Evolutionary conservation across 2,329 filamentous ascomycete genomes (phyloP).

Genomic region (Sarocladiaceae sp.): DNA sequence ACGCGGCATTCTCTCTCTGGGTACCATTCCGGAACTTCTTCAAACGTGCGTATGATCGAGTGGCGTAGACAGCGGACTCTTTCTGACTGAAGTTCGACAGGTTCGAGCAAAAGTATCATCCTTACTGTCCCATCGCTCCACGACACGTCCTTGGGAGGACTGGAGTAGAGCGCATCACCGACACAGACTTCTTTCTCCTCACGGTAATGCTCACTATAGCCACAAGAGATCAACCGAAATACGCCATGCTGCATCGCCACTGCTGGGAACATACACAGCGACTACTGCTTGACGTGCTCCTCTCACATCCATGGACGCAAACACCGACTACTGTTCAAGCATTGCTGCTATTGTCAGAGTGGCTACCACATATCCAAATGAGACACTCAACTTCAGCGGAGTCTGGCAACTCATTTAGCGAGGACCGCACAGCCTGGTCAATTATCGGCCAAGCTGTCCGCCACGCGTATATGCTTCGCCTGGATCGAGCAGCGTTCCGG

Average conservation of each 20-base stretch:
- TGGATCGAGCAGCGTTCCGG: conserved; percentile 13
- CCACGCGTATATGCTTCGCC: conserved; percentile 13
- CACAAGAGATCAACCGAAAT: conserved; percentile 8
- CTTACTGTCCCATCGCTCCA: conserved; percentile 11
- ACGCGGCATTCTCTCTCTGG: neutral
- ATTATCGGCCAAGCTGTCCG: conserved; percentile 14
- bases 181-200: conserved; percentile 10
- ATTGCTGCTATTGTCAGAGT: conserved; percentile 13
- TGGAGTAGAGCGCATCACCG: conserved; percentile 3
- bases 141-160: conserved; percentile 3
- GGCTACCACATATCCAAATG: conserved; percentile 14
- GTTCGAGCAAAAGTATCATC: conserved; percentile 9
- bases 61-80: neutral
- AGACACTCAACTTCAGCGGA: conserved; percentile 7
- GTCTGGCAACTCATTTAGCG: conserved; percentile 11
- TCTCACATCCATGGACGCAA: conserved; percentile 13
- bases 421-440: conserved; percentile 15
- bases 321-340: conserved; percentile 13
- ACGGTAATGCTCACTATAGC: conserved; percentile 10
- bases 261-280: conserved; percentile 15
- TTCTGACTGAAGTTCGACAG: neutral
- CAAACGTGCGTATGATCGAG: neutral
- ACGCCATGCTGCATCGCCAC: conserved; percentile 11
- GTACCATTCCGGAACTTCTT: conserved; percentile 6
- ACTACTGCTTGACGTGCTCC: conserved; percentile 12